Percentiles rank a stretch among this genome's conserved stretches.
These are phyloP conservation scores for Chalaropsis thielavioides DNA, from an alignment of 2,329 filamentous ascomycete species.

Conservation along the genomic window DNA sequence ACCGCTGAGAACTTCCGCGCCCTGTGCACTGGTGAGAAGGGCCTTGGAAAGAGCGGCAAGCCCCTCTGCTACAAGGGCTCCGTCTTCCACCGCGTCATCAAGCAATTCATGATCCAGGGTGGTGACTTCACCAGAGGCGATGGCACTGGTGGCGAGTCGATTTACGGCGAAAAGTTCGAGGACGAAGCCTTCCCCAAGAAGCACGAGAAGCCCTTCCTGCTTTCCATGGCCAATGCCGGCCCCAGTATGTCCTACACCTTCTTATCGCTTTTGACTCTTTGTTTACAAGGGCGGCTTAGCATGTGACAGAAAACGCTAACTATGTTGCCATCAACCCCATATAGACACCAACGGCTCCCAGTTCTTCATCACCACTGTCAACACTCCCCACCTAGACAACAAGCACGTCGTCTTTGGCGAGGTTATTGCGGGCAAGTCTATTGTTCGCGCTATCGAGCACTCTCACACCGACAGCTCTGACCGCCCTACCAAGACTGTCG, in stretches of 20 bases:
- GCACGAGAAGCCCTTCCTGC: constrained; percentile 82
- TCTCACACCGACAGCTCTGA: constrained; percentile 58
- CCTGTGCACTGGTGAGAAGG: constrained; percentile 91
- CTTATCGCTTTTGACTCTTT: not conserved
- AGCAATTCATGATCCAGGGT: constrained; percentile 97
- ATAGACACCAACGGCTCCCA: constrained; percentile 87
- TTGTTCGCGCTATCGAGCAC: constrained; percentile 84
- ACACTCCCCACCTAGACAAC: constrained; percentile 84
- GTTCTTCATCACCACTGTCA: constrained; percentile 93
- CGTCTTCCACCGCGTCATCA: constrained; percentile 90
- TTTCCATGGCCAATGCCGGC: constrained; percentile 97
- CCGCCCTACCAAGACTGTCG: constrained; percentile 59
- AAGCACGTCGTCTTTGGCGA: constrained; percentile 98
- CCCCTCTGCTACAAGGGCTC: constrained; percentile 88
- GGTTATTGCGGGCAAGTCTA: constrained; percentile 80
- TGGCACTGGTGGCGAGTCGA: constrained; percentile 89
- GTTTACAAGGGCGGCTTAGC: not conserved
- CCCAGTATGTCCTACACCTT: constrained; percentile 45
- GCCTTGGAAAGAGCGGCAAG: constrained; percentile 64
- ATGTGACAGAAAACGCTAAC: constrained; percentile 10
- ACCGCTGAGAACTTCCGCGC: constrained; percentile 93
- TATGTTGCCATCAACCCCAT: constrained; percentile 10
- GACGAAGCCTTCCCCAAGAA: constrained; percentile 91
- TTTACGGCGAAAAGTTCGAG: constrained; percentile 93
- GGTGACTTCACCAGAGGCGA: constrained; percentile 93